These are phyloP conservation scores for Globisporangium camurandrum DNA, from an alignment of 352 stramenopile species.

Conservation along the genomic window DNA sequence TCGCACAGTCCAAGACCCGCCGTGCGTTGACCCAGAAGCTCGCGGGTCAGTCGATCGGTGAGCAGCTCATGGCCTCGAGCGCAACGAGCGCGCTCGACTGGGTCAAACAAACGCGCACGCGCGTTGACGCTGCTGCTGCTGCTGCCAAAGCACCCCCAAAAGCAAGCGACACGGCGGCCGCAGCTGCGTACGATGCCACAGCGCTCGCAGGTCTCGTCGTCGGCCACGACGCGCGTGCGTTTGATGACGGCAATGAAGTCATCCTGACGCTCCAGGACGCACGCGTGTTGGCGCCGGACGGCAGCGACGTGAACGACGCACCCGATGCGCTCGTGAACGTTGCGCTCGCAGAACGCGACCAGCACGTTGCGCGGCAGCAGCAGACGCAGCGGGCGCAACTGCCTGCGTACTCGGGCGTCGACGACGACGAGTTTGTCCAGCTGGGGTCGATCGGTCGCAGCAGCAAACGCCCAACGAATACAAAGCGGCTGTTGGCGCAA, in stretches of 20 bases:
- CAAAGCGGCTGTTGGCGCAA: slow-evolving; percentile 56
- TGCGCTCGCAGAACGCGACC: slow-evolving; percentile 68
- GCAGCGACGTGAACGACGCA: slow-evolving; percentile 74
- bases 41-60: slow-evolving; percentile 60
- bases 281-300: slow-evolving; percentile 72
- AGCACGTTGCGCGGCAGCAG: slow-evolving; percentile 31
- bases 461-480: slow-evolving; percentile 18
- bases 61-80: slow-evolving; percentile 42
- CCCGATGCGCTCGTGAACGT: slow-evolving; percentile 85
- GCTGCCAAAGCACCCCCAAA: background rate
- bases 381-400: slow-evolving; percentile 36
- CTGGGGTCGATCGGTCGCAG: slow-evolving; percentile 50
- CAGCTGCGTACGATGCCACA: slow-evolving; percentile 41
- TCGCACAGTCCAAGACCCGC: slow-evolving; percentile 56
- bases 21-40: slow-evolving; percentile 72
- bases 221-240: slow-evolving; percentile 76
- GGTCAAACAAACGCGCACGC: slow-evolving; percentile 47
- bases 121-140: slow-evolving; percentile 9
- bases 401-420: slow-evolving; percentile 91
- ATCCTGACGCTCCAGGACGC: slow-evolving; percentile 93
- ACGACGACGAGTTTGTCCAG: slow-evolving; percentile 97
- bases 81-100: slow-evolving; percentile 45
- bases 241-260: slow-evolving; percentile 88
- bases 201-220: slow-evolving; percentile 89
- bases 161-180: slow-evolving; percentile 13